Evolutionary conservation across 371 early-diverging fungal genomes (phyloP), one percentile per base, ranked within the genome.

Genomic region (Rhizomucor miehei): DNA sequence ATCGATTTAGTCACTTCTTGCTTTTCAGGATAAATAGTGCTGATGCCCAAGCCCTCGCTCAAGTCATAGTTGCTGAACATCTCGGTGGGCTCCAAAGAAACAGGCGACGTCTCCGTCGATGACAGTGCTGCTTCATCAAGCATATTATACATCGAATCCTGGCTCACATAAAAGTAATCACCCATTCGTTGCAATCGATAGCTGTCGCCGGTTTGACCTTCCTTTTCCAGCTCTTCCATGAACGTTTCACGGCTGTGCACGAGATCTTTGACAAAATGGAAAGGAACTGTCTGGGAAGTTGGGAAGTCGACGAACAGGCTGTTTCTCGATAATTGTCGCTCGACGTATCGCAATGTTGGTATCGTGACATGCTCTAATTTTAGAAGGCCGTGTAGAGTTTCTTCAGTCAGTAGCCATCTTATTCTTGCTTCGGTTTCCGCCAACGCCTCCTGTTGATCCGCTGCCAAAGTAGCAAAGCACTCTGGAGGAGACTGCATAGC

Each of bases 301-400:
- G 81, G 75, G 47, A 80, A 80, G 35, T 76, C 74, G 2, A 74
- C 73, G 63, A 73, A 79, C 14, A 71, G 68, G 48, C 66, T 74
- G 0, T 71, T 71, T 6, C 64, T 62, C 36, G 62, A 60, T 24
- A 87, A 59, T 38, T 85, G 77, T 1, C 67, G 51, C 60, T 84
- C 80, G 4, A 89, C 79, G 52, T 81, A 79, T 16, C 69, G 65
- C 21, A 89, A 46, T 0, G 85, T 76, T 3, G 80, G 64, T 10
- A 67, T 54, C 0, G 79, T 76, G 6, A 86, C 70, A 3, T 66
- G 73, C 0, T 69, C 57, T 37, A 77, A 59, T 36, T 77, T 77
- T 44, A 91, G 57, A 19, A 91, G 61, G 0, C 82, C 82, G 57
- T 88, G 84, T 52, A 91, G 80, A 3, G 87, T 81, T 65, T 89